Conservation (phyloP, 106 monocot genomes). For the Apostasia ramifera region DNA sequence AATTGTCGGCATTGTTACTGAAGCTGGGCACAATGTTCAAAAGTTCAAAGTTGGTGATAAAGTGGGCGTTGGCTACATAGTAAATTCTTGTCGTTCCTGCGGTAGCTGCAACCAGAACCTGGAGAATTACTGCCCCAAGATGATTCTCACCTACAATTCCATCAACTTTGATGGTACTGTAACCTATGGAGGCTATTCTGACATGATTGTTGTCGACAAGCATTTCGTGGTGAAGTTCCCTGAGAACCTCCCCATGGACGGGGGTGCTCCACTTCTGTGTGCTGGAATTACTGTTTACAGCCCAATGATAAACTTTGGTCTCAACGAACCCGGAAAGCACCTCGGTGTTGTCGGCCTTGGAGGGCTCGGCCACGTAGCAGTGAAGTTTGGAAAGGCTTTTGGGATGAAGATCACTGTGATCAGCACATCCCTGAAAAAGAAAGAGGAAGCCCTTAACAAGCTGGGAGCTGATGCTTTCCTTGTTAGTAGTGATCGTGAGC, state of each 20-base stretch:
- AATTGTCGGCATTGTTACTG: slow-evolving; percentile 30
- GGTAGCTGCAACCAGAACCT: slow-evolving; percentile 25
- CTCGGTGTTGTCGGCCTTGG: slow-evolving; percentile 19
- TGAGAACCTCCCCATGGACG: slow-evolving; percentile 48
- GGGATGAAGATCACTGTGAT: slow-evolving; percentile 79
- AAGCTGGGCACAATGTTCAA: slow-evolving; percentile 20
- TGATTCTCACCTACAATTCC: slow-evolving; percentile 36
- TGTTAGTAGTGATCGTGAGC: slow-evolving; percentile 35
- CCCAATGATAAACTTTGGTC: slow-evolving; percentile 58
- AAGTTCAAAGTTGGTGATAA: slow-evolving; percentile 33
- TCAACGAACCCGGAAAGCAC: slow-evolving; percentile 55
- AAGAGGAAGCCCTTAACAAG: slow-evolving; percentile 45
- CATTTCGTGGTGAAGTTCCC: slow-evolving; percentile 50
- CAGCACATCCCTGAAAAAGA: slow-evolving; percentile 44
- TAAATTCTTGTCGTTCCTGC: slow-evolving; percentile 49
- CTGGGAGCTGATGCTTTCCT: slow-evolving; percentile 65
- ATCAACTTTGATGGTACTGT: slow-evolving; percentile 27
- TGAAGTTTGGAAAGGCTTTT: slow-evolving; percentile 70
- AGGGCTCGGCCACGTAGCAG: slow-evolving; percentile 60
- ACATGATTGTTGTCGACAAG: slow-evolving; percentile 46
- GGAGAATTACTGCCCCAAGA: slow-evolving; percentile 55
- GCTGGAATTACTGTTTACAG: slow-evolving; percentile 70
- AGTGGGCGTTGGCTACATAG: slow-evolving; percentile 45
- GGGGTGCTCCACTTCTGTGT: slow-evolving; percentile 61
- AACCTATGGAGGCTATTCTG: slow-evolving; percentile 63